Base-by-base conservation (phyloP, 148 eudicot genomes). In the Silene uniflora region DNA sequence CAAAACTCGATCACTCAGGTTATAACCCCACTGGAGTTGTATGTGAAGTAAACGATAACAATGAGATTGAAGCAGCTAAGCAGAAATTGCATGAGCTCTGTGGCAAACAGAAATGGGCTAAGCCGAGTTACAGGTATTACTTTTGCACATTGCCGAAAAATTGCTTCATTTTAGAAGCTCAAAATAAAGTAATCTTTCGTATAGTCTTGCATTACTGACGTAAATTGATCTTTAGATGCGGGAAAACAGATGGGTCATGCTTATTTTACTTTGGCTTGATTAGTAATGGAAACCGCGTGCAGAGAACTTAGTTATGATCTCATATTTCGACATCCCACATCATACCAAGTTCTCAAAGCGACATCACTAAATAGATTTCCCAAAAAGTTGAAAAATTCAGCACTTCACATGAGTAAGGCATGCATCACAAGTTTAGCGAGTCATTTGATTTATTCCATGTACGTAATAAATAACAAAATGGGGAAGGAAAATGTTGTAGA, bases 61-160 rank as follows among this genome's bases (percentile, higher is more conserved):
- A 69, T 73, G 94, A 87, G 83, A 86, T 88, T 73, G 85, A 84
- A 81, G 85, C 84, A 27, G 93, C 93, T 23, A 93, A 93, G 69
- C 87, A 79, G 60, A 91, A 88, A 82, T 76, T 93, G 42, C 70
- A 85, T 74, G 87, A 87, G 73, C 80, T 91, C 5, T 86, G 95
- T 85, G 80, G 79, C 80, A 87, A 83, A 86, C 86, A 81, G 83
- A 90, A 86, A 75, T 90, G 93, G 98, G 77, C 76, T 71, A 87
- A 80, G 72, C 97, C 95, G 71, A 77, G 61, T 55, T 93, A 89
- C 71, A 86, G 87, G 97, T 93, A 90, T 47, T n/a, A 25, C 60
- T 72, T 44, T 35, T 35, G 39, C 8, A 0, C 23, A 14, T 59
- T 59, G 62, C 1, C 2, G 62, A 21, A n/a, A 21, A 59, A 19